Base-by-base conservation (phyloP, 495 filamentous ascomycete species). In the Aspergillus panamensis region DNA sequence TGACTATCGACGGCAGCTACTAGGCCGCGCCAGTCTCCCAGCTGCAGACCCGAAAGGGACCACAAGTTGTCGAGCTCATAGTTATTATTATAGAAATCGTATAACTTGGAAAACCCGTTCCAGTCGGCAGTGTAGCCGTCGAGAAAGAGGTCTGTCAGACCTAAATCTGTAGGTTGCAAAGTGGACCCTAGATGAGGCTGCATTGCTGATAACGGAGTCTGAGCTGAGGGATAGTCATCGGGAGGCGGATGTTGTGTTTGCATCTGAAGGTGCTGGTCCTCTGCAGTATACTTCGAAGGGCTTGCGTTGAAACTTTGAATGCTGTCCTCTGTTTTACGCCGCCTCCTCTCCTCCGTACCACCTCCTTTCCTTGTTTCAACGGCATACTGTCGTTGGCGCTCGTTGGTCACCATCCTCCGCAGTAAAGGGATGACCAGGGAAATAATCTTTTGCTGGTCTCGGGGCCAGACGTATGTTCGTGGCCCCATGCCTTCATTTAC, bases 341-440 rank as follows among this genome's bases (percentile, higher is more conserved):
- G 73, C 47, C 71, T 75, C 51, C 76, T 69, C 20, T 67, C 77
- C 19, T 75, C 78, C 1, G 65, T 6, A 13, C 68, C 69, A 37
- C 74, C 72, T n/a, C 77, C 77, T 60, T 80, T 83, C 17, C 83
- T 70, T 6, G 80, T 82, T 62, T 83, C 80, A 16, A 83, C 73
- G 0, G 84, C 84, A 68, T 87, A 87, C 60, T 77, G 77, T 25
- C 84, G 69, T 63, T 87, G 84, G 14, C 82, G 69, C 61, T 86
- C 84, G 60, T 87, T 87, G 19, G 83, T 86, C 3, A 86, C 82
- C 82, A 86, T 85, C 32, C 83, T 69, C 49, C 84, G 64, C 33
- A 87, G 64, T 48, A 87, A 60, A 21, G 83, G 84, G 35, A 82
- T 85, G 7, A 85, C 78, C 20, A 82, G 64, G 0, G 77, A 68